phyloP scores from a whole-genome alignment of 495 filamentous ascomycete genomes.

The Penicillium odoratum region DNA sequence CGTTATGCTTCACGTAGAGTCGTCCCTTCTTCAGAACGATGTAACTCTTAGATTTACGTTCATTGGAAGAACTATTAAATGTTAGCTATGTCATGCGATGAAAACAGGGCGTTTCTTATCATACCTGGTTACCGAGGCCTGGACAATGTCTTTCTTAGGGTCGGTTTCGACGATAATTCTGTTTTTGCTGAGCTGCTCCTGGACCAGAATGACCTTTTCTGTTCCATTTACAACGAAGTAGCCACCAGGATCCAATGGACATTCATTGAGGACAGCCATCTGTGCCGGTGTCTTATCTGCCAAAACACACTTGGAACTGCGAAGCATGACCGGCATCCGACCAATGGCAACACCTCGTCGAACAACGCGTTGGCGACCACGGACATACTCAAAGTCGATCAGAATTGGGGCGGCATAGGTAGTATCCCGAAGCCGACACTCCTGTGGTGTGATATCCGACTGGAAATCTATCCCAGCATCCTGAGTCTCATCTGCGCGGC shows the following conservation, averaged over 20 bases:
- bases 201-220: conserved; percentile 97
- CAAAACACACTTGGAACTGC: conserved; percentile 88
- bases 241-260: conserved; percentile 91
- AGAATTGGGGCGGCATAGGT: conserved; percentile 92
- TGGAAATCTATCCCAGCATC: conserved; percentile 56
- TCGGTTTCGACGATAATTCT: conserved; percentile 94
- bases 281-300: conserved; percentile 74
- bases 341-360: conserved; percentile 76
- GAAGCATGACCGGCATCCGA: conserved; percentile 92
- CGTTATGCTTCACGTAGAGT: conserved; percentile 88
- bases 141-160: conserved; percentile 84
- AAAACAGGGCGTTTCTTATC: not conserved
- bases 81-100: not conserved
- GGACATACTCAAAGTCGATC: conserved; percentile 84
- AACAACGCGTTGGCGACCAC: conserved; percentile 68
- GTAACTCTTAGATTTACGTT: conserved; percentile 96
- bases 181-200: conserved; percentile 98
- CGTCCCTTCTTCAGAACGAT: conserved; percentile 89
- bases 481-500: conserved; percentile 66
- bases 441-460: conserved; percentile 75
- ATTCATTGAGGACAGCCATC: conserved; percentile 89
- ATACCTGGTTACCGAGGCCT: conserved; percentile 87
- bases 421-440: conserved; percentile 92
- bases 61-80: conserved; percentile 78
- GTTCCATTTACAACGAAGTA: conserved; percentile 98